Percentiles rank a stretch among this genome's conserved stretches.
These are phyloP conservation scores for Echinosophora koreensis DNA, from an alignment of 306 rosid species.

Conservation along the genomic window DNA sequence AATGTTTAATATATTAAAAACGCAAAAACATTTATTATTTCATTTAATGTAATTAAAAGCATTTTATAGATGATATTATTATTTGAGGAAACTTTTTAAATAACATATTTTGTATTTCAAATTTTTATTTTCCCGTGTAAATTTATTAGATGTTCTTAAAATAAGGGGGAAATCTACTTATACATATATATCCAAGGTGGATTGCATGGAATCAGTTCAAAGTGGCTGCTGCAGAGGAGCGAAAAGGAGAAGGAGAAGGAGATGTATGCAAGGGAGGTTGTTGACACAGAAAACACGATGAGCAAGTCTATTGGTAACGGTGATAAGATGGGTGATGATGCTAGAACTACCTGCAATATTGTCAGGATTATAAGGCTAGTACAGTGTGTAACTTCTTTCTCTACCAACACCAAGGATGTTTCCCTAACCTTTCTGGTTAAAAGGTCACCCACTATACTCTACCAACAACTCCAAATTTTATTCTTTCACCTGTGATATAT, in stretches of 20 bases:
- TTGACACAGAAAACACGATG: conserved; percentile 54
- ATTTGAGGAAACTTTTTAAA: no score
- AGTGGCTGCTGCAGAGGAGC: conserved; percentile 73
- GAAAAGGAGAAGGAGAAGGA: conserved; percentile 80
- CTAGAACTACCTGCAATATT: conserved; percentile 54
- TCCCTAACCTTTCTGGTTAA: conserved; percentile 72
- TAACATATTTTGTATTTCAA: no score
- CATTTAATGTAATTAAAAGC: no score
- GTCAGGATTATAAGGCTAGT: conserved; percentile 82
- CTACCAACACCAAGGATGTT: conserved; percentile 64
- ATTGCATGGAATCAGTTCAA: conserved; percentile 49
- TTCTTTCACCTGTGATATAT: conserved; percentile 3
- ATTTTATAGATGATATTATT: no score
- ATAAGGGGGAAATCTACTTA: no score
- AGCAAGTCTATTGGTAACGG: conserved; percentile 48
- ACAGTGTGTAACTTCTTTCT: conserved; percentile 71
- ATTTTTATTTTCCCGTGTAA: no score
- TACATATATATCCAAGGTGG: conserved; percentile 22
- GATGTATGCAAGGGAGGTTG: conserved; percentile 43
- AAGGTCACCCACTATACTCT: conserved; percentile 65
- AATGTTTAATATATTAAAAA: no score
- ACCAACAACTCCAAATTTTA: conserved; percentile 28
- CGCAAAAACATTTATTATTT: no score
- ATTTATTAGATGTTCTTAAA: no score
- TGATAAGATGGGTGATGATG: conserved; percentile 47